phyloP scores from a whole-genome alignment of 169 alveolate species.

The Cyclospora cayetanensis region DNA sequence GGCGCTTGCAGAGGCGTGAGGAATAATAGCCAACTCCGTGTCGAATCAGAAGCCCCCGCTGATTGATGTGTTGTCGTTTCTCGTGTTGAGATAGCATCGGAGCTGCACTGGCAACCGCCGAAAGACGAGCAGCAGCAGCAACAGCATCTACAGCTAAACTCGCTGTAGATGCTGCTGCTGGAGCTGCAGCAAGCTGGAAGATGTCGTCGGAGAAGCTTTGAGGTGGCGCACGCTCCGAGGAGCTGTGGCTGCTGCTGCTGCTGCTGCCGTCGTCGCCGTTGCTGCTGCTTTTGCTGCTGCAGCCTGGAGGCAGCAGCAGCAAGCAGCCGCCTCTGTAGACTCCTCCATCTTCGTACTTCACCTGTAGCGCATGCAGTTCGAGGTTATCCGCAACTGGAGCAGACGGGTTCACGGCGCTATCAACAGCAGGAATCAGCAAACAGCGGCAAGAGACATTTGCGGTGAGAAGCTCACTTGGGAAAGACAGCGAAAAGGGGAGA shows the following conservation, averaged over 20 bases:
- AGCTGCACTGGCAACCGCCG: background rate
- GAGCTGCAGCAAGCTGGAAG: slow-evolving; percentile 17
- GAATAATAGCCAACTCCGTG: background rate
- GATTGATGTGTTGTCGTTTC: background rate
- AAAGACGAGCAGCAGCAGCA: background rate
- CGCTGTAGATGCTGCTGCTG: background rate
- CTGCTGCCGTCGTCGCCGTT: background rate
- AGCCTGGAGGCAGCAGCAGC: slow-evolving; percentile 13
- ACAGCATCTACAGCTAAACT: background rate
- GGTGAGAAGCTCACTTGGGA: too few species aligned
- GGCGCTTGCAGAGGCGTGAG: background rate
- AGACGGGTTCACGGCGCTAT: background rate
- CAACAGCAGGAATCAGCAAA: background rate
- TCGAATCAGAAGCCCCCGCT: background rate
- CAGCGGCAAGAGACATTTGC: background rate
- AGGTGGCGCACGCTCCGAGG: background rate
- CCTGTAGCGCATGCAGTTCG: background rate
- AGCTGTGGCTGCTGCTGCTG: background rate
- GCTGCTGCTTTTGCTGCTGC: background rate
- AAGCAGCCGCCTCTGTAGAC: background rate
- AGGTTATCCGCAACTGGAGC: background rate
- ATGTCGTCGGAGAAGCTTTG: background rate
- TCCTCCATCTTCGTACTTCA: background rate
- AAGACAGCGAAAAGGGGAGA: too few species aligned
- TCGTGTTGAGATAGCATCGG: background rate